Evolutionary conservation across 257 asterid genomes (phyloP), one percentile per base, ranked within the genome.

Genomic region (Fraxinus excelsior): DNA sequence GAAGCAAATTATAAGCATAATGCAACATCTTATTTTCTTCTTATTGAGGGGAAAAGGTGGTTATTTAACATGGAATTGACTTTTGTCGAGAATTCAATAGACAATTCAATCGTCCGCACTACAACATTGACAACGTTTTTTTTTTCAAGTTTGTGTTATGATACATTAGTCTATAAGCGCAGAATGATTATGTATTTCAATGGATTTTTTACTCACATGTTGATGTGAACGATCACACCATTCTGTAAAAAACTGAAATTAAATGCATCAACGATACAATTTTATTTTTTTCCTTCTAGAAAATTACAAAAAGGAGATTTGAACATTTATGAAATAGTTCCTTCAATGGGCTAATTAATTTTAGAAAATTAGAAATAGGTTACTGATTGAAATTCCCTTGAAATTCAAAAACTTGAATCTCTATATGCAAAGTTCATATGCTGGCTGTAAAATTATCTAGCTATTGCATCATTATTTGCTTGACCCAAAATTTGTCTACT

Each of bases 401-500:
- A 11, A 60, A 60, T 60, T 60, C 67, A 60, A 60, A 12, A 60
- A 0, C 25, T 60, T 60, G 34, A 60, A 60, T 60, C 67, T 60
- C 29, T 60, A 25, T 60, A 21, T 25, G 9, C 7, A 0, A 60
- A 60, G 14, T 60, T 16, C n/a, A 11, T 60, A 25, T 60, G 6
- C 31, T 16, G 64, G 23, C 62, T 51, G 62, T 53, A 19, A 18
- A 53, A 53, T 1, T 19, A 51, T 58, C 7, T 10, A 37, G 1
- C n/a, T 42, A 42, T 75, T 66, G 65, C 28, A 40, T 28, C 19
- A 18, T 8, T 76, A 19, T 42, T 49, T 31, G 37, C 2, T 79
- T 12, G 70, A 79, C 65, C 40, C 49, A 26, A 40, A 40, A 19
- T 32, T 35, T 29, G 12, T 77, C 70, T 75, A 53, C 53, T 46